These are phyloP conservation scores for Lunularia cruciata DNA, from an alignment of 225 moss, liverwort and hornwort genomes.

Conservation along the genomic window DNA sequence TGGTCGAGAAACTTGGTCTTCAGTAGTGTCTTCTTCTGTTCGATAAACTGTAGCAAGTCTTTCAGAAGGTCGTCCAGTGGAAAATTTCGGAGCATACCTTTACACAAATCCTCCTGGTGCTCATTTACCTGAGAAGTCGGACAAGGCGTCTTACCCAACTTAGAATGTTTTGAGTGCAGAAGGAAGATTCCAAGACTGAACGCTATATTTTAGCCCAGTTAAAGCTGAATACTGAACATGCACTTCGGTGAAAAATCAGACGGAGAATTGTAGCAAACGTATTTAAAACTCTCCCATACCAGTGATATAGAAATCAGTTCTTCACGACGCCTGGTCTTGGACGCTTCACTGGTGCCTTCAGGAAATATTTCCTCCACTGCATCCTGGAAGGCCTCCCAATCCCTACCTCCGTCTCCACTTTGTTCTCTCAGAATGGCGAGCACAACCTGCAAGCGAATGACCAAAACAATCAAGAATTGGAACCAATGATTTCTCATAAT, in stretches of 20 bases:
- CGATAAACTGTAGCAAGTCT: conserved; percentile 58
- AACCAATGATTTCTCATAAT: background rate
- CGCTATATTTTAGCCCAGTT: too few species aligned
- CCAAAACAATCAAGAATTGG: background rate
- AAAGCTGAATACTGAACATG: too few species aligned
- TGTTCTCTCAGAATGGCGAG: conserved; percentile 55
- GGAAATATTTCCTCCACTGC: conserved; percentile 54
- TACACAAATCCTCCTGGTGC: conserved; percentile 37
- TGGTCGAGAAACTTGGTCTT: conserved; percentile 59
- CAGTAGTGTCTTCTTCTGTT: conserved; percentile 47
- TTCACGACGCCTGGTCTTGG: conserved; percentile 49
- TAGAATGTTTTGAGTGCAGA: too few species aligned
- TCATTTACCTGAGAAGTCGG: conserved; percentile 44
- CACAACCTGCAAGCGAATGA: conserved; percentile 30
- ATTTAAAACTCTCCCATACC: conserved; percentile 46
- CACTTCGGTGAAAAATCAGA: too few species aligned
- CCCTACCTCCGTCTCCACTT: conserved; percentile 34
- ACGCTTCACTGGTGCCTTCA: conserved; percentile 44
- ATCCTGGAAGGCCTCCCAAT: conserved; percentile 56
- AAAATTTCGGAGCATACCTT: conserved; percentile 51
- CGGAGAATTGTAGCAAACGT: too few species aligned
- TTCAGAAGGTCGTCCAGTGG: conserved; percentile 44
- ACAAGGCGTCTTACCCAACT: background rate
- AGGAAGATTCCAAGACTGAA: too few species aligned
- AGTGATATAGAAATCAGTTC: conserved; percentile 56